phyloP scores from a whole-genome alignment of 2,329 filamentous ascomycete genomes.

The Aspergillus melleus region DNA sequence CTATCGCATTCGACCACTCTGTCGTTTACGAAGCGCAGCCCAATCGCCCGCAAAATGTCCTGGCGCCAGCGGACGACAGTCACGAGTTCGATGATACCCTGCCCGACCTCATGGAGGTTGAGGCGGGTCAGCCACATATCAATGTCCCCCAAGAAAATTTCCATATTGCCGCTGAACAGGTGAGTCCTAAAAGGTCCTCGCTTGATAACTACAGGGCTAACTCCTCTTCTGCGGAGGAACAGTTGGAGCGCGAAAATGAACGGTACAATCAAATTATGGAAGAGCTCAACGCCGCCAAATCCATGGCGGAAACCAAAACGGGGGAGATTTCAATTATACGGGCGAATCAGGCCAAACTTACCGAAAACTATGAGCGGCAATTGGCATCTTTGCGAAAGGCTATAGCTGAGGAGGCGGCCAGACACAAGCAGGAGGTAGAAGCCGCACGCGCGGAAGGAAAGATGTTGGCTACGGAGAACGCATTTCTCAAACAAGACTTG shows the following conservation, averaged over 20 bases:
- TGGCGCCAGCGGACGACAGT: slow-evolving; percentile 21
- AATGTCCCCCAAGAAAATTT: slow-evolving; percentile 13
- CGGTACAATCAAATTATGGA: slow-evolving; percentile 39
- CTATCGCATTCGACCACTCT: slow-evolving; percentile 13
- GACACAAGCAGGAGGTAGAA: slow-evolving; percentile 57
- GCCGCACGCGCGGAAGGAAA: slow-evolving; percentile 55
- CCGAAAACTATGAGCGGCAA: slow-evolving; percentile 55
- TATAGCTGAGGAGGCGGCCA: slow-evolving; percentile 54
- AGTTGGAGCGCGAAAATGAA: slow-evolving; percentile 44
- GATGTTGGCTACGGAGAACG: slow-evolving; percentile 58
- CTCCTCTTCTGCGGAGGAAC: neutral
- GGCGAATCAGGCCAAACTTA: slow-evolving; percentile 55
- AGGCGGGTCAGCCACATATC: slow-evolving; percentile 12
- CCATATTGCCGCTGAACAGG: slow-evolving; percentile 27
- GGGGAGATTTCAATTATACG: slow-evolving; percentile 65
- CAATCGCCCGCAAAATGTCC: slow-evolving; percentile 12
- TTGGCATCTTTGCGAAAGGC: slow-evolving; percentile 54
- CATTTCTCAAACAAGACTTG: slow-evolving; percentile 62
- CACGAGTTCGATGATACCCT: neutral
- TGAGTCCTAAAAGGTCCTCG: slow-evolving; percentile 7
- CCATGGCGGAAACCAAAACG: slow-evolving; percentile 50
- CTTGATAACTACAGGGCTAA: slow-evolving; percentile 8
- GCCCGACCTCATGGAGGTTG: slow-evolving; percentile 18
- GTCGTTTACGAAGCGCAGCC: slow-evolving; percentile 8
- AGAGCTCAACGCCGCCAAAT: slow-evolving; percentile 41